Conservation (phyloP, 2,329 filamentous ascomycete species). For the Onygena corvina region DNA sequence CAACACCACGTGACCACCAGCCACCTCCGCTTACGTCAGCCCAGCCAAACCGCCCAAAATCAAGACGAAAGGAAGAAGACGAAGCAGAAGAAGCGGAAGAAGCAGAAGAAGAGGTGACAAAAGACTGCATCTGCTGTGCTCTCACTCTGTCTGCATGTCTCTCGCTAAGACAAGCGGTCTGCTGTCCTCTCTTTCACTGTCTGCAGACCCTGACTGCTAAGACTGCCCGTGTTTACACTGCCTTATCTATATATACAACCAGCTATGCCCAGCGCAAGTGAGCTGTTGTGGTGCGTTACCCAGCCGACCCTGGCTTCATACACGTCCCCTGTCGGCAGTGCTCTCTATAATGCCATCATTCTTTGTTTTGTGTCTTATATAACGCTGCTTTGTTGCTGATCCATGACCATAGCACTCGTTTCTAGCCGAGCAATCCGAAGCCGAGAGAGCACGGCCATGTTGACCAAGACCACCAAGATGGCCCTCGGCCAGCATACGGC, state of each 20-base stretch:
- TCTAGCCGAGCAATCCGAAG: neutral
- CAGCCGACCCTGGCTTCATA: slow-evolving; percentile 1
- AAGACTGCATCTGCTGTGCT: neutral
- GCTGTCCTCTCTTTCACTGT: neutral
- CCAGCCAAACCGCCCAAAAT: no score
- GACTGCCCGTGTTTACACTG: neutral
- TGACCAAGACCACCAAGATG: slow-evolving; percentile 11
- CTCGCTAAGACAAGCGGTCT: no score
- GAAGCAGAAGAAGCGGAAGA: no score
- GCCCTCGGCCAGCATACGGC: slow-evolving; percentile 52
- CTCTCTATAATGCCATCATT: neutral
- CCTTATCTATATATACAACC: no score
- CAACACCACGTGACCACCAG: no score
- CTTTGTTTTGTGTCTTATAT: neutral
- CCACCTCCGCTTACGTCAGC: no score
- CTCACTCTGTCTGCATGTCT: neutral
- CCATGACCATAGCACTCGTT: neutral
- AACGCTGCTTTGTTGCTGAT: neutral
- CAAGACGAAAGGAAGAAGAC: no score
- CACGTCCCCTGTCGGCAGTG: neutral
- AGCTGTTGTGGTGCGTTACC: slow-evolving; percentile 9
- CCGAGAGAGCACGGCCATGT: slow-evolving; percentile 8
- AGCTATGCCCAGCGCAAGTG: neutral
- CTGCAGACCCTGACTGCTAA: neutral
- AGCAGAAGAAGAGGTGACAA: no score